Conservation (phyloP, 2,329 filamentous ascomycete species). For the Hypoxylon sp. region DNA sequence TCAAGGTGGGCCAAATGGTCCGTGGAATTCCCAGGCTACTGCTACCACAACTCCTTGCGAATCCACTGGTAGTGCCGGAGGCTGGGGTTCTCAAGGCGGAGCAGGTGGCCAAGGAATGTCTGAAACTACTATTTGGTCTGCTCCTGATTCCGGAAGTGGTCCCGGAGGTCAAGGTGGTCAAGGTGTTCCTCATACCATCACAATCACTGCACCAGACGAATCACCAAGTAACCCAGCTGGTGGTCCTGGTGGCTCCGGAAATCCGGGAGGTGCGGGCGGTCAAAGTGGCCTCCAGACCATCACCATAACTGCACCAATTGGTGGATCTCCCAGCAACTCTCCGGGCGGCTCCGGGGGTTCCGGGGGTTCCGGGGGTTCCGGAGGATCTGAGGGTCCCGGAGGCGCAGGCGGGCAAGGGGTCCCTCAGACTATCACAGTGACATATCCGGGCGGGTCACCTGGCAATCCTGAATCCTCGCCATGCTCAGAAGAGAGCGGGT, state of each 20-base stretch:
- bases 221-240: constrained; percentile 39
- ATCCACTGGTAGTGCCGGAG: constrained; percentile 31
- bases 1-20: constrained; percentile 32
- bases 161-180: constrained; percentile 40
- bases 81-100: constrained; percentile 35
- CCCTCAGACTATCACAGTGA: constrained; percentile 41
- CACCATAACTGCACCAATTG: constrained; percentile 35
- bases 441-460: constrained; percentile 34
- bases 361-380: constrained; percentile 24
- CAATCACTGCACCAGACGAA: constrained; percentile 39
- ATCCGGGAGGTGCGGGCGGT: constrained; percentile 30
- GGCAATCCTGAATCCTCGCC: constrained; percentile 32
- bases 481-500: constrained; percentile 31
- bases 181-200: constrained; percentile 37
- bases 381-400: constrained; percentile 20
- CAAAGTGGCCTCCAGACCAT: constrained; percentile 31
- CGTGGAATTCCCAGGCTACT: constrained; percentile 24
- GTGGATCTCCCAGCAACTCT: constrained; percentile 25
- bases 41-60: constrained; percentile 38
- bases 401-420: constrained; percentile 28
- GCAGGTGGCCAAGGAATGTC: constrained; percentile 42
- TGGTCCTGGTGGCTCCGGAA: constrained; percentile 27
- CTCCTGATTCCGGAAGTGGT: constrained; percentile 27
- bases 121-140: constrained; percentile 37
- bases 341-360: constrained; percentile 13